A percentile compares a stretch with the other conserved stretches of the same genome.
phyloP scores from a whole-genome alignment of 2,329 filamentous ascomycete species.

The Paraphaeosphaeria sporulosa region DNA sequence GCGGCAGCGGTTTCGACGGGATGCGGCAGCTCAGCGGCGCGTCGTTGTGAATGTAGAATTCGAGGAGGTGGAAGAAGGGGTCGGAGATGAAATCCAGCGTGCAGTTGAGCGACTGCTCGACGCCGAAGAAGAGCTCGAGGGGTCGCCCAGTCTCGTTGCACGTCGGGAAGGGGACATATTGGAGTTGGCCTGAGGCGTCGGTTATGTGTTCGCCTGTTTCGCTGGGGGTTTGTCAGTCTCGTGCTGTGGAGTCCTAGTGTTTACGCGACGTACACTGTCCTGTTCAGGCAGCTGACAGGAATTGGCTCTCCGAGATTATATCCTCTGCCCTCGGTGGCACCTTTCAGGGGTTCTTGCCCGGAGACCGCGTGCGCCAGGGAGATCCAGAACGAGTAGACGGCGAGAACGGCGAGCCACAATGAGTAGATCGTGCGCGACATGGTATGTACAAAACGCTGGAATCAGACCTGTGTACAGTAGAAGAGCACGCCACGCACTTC shows the following conservation, averaged over 20 bases:
- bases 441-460: background rate
- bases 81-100: slow-evolving; percentile 80
- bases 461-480: slow-evolving; percentile 1
- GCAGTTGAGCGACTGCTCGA: slow-evolving; percentile 74
- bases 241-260: background rate
- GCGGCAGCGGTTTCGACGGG: slow-evolving; percentile 73
- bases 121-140: slow-evolving; percentile 85
- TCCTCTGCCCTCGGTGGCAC: slow-evolving; percentile 44
- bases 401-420: slow-evolving; percentile 34
- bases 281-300: slow-evolving; percentile 60
- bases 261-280: slow-evolving; percentile 55
- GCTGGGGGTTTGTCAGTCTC: background rate
- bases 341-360: slow-evolving; percentile 52
- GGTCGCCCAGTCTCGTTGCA: slow-evolving; percentile 88
- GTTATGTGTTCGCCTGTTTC: slow-evolving; percentile 62
- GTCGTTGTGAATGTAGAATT: slow-evolving; percentile 98
- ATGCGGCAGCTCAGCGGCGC: slow-evolving; percentile 91
- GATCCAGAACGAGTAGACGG: slow-evolving; percentile 39
- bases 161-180: slow-evolving; percentile 89
- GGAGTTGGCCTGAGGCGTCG: slow-evolving; percentile 78
- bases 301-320: slow-evolving; percentile 60
- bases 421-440: slow-evolving; percentile 3
- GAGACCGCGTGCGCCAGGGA: slow-evolving; percentile 49
- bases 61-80: slow-evolving; percentile 83
- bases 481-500: slow-evolving; percentile 3